Percentiles rank a stretch among this genome's conserved stretches.
Evolutionary conservation across 163 green algal species (phyloP).

Genomic region (Scenedesmus sp.): DNA sequence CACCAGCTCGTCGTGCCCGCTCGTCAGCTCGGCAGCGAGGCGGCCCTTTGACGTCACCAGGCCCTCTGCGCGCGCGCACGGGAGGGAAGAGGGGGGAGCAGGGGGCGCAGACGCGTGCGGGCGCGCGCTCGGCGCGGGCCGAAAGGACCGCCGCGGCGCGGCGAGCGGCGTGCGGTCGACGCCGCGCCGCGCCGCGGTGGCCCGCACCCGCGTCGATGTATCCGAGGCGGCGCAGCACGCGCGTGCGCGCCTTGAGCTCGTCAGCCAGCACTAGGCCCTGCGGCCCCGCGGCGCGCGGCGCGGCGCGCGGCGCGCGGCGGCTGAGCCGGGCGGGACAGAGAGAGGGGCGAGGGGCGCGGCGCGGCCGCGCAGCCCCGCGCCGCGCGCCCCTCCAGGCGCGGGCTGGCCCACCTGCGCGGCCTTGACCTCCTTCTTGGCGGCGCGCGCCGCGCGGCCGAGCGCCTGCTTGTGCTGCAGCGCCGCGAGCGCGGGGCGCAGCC

Average conservation of each 20-base stretch:
- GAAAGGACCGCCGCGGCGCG: too few species aligned
- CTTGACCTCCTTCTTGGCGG: conserved; percentile 66
- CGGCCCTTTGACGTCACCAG: conserved; percentile 86
- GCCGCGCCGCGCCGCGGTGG: background rate
- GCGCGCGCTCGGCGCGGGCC: background rate
- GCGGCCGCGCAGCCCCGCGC: too few species aligned
- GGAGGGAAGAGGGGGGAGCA: too few species aligned
- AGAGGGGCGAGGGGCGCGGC: background rate
- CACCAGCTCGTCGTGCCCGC: conserved; percentile 91
- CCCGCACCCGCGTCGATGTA: conserved; percentile 65
- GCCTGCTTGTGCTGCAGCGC: conserved; percentile 60
- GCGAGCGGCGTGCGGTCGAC: too few species aligned
- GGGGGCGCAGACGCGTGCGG: background rate
- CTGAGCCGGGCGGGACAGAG: background rate
- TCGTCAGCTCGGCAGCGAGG: conserved; percentile 87
- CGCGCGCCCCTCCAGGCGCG: background rate
- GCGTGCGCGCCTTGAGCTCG: conserved; percentile 69
- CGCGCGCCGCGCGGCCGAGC: conserved; percentile 43
- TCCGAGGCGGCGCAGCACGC: conserved; percentile 85
- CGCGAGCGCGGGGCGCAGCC: conserved; percentile 42
- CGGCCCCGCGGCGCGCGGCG: too few species aligned
- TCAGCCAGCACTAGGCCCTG: conserved; percentile 75
- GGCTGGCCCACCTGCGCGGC: conserved; percentile 49
- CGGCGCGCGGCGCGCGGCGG: background rate
- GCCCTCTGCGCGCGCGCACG: conserved; percentile 52